A percentile compares a stretch with the other conserved stretches of the same genome.
phyloP scores from a whole-genome alignment of 78 protist species.

The Mastigamoeba balamuthi region DNA sequence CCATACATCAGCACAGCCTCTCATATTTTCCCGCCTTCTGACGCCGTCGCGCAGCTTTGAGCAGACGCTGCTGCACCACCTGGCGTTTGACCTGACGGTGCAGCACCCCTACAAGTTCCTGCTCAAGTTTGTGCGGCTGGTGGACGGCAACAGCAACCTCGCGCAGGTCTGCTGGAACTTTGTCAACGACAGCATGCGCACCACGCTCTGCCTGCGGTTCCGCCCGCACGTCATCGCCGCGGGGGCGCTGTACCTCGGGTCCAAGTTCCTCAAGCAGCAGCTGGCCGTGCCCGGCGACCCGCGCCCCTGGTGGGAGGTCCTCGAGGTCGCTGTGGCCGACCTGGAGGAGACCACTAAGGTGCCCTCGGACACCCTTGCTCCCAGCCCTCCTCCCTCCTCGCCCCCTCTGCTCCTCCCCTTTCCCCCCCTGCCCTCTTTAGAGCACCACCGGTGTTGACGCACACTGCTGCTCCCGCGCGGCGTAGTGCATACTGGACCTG shows the following conservation, averaged over 20 bases:
- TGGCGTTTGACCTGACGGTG: slow-evolving; percentile 31
- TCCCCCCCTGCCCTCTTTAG: too few relatives aligned
- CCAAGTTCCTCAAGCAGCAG: slow-evolving; percentile 11
- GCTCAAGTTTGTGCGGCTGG: slow-evolving; percentile 21
- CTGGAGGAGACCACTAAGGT: too few relatives aligned
- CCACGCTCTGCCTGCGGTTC: slow-evolving; percentile 57
- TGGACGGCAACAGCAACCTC: slow-evolving; percentile 15
- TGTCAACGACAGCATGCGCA: slow-evolving; percentile 65
- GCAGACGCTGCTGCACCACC: not conserved
- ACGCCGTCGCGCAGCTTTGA: too few relatives aligned
- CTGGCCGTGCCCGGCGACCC: slow-evolving; percentile 25
- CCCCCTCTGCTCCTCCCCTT: too few relatives aligned
- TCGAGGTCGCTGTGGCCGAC: too few relatives aligned
- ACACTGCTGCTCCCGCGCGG: too few relatives aligned
- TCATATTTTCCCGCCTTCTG: too few relatives aligned
- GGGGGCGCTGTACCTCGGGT: slow-evolving; percentile 29
- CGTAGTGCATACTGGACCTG: too few relatives aligned
- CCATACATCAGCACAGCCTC: too few relatives aligned
- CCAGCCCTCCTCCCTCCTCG: too few relatives aligned
- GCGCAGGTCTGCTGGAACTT: slow-evolving; percentile 78
- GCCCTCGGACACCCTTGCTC: too few relatives aligned
- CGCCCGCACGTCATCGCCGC: slow-evolving; percentile 49
- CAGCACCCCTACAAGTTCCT: slow-evolving; percentile 63
- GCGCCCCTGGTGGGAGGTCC: slow-evolving; percentile 56
- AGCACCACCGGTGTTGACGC: too few relatives aligned